Conservation (phyloP, 306 rosid genomes). For the Prunus armeniaca region DNA sequence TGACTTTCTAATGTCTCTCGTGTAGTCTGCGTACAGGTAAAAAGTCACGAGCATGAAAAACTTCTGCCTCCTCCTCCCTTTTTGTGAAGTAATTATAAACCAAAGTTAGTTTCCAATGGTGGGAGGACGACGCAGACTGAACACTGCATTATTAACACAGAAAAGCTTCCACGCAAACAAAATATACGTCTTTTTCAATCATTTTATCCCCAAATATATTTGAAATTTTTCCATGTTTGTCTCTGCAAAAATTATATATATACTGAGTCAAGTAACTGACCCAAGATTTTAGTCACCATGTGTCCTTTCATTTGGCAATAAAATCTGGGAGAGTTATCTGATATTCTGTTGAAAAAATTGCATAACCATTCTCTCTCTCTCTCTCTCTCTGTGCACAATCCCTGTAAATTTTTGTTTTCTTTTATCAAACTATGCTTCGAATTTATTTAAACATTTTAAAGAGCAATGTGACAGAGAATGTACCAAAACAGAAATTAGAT, state of each 20-base stretch:
- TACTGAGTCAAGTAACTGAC: neutral
- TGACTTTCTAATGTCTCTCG: slow-evolving; percentile 1
- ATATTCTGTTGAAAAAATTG: neutral
- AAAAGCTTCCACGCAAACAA: neutral
- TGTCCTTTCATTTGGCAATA: slow-evolving; percentile 3
- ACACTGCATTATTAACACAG: neutral
- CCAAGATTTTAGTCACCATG: neutral
- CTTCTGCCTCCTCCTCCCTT: neutral
- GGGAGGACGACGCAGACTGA: neutral
- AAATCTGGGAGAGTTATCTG: neutral
- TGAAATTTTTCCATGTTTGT: neutral
- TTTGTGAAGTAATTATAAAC: neutral
- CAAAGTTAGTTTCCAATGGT: too few species aligned
- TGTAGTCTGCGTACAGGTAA: neutral
- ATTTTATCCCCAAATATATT: neutral
- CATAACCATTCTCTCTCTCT: neutral
- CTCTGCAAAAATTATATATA: neutral
- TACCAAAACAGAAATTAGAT: slow-evolving; percentile 22
- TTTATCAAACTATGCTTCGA: neutral
- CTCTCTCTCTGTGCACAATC: neutral
- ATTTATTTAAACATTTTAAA: too few species aligned
- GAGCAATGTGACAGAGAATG: too few species aligned
- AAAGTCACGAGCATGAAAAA: slow-evolving; percentile 25
- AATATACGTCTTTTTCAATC: neutral
- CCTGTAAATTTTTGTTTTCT: neutral